Evolutionary conservation across 176 grass and related monocot genomes (phyloP), one percentile per base, ranked within the genome.

Genomic region (Ananas comosus): DNA sequence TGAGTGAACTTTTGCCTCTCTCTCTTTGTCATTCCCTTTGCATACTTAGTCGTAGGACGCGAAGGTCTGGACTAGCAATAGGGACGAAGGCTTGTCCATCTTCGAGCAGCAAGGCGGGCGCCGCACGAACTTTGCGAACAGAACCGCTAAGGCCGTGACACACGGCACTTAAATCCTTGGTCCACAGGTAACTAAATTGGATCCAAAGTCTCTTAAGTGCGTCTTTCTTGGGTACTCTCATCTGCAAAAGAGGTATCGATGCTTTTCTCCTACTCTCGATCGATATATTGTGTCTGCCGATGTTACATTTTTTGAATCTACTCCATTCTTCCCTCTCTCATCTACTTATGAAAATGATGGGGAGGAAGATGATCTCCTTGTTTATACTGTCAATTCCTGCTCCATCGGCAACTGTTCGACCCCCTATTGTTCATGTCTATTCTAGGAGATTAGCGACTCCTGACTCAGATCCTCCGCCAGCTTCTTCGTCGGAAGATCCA

Each of bases 281-380:
- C 65, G 27, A 1, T 33, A 16, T 14, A 17, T 16, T 49, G 28
- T 70, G 2, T 70, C 17, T 51, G 47, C 67, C 2, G 67, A 70
- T 51, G 48, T 70, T 10, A 51, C 48, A 11, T 70, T 70, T 21
- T 70, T 51, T 70, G 67, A 70, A n/a, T 17, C 48, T 51, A 51
- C n/a, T 18, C 5, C 17, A 22, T 70, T 11, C n/a, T 70, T 51
- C 4, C 2, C 48, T 56, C 16, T 56, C 8, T 25, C 17, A 0
- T 17, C 12, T 25, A 24, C 11, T 23, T 13, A 47, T 48, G 3
- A 19, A 17, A 47, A 0, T 56, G 2, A 42, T 4, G 33, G 33
- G 33, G 33, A 42, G 33, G 33, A 42, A 6, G 33, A 42, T 7
- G 33, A 42, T 7, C 33, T 42, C 4, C 33, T 42, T 42, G 1